Evolutionary conservation across 2,329 filamentous ascomycete species (phyloP), one percentile per base, ranked within the genome.

Genomic region (Fusarium sp.): DNA sequence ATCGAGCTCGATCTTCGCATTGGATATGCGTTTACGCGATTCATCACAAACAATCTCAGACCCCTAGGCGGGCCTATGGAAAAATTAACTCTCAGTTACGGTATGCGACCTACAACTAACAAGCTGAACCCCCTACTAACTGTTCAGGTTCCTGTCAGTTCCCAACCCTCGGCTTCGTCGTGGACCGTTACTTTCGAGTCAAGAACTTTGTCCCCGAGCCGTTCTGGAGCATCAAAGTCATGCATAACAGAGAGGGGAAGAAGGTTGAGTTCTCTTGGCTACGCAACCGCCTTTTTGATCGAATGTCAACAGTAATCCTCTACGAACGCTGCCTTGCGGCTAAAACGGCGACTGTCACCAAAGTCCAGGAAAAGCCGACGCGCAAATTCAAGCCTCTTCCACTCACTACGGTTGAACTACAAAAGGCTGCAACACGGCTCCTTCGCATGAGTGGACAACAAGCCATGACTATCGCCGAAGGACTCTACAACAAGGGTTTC

Each of bases 1-100:
- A 97, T 97, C 31, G 96, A 99, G 77, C 85, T 99, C 14, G 96
- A 99, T 79, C 83, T 99, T 42, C 88, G 96, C 31, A 96, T 97
- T 66, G 96, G 96, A 1, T 95, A 91, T 72, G 93, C 93, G 6
- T 98, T 98, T 77, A 97, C 96, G 27, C 88, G 96, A 18, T 91
- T 96, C 77, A 87, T 97, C 68, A 97, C 93, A 0, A 86, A 91
- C 60, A 91, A 86, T 66, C 84, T 99, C n/a, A 89, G 91, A 67
- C 80, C 85, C 0, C 83, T 97, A 27, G 90, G 93, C 7, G 89
- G 87, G 0, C 85, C 87, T 2, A 81, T 96, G 65, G 83, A 87
- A 40, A 83, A 89, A 2, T 83, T 88, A 60, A 82, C 91, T 1
- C 86, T 97, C 54, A 97, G 93, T 78, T 97, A 97, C 76, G 93